Evolutionary conservation across 352 stramenopile genomes (phyloP).

Genomic region (Pythium sp.): DNA sequence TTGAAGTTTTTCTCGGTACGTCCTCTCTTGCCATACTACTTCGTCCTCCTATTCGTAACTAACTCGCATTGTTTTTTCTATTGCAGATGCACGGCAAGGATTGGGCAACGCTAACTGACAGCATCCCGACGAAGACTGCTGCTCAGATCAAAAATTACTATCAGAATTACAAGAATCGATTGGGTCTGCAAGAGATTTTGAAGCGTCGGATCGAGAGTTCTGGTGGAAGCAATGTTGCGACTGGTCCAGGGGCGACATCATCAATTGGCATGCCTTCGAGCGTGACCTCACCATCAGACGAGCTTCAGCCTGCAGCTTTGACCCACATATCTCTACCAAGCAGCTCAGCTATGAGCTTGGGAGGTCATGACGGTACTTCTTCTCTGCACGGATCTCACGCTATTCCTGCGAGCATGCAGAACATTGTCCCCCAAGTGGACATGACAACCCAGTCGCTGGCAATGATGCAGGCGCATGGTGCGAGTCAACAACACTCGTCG

Average conservation of each 20-base stretch:
- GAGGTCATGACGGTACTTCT: slow-evolving; percentile 2
- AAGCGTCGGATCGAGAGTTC: slow-evolving; percentile 70
- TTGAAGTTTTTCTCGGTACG: slow-evolving; percentile 85
- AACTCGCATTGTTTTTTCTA: neutral
- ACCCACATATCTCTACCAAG: slow-evolving; percentile 6
- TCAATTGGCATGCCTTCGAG: neutral
- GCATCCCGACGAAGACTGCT: slow-evolving; percentile 86
- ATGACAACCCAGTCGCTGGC: slow-evolving; percentile 20
- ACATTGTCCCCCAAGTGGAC: slow-evolving; percentile 8
- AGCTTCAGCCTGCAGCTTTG: slow-evolving; percentile 18
- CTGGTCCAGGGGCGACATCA: neutral
- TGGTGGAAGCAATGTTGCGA: slow-evolving; percentile 11
- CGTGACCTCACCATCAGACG: neutral
- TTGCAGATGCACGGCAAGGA: slow-evolving; percentile 82
- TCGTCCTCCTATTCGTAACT: slow-evolving; percentile 8
- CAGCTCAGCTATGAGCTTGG: neutral
- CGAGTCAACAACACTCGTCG: slow-evolving; percentile 28
- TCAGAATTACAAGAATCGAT: slow-evolving; percentile 91
- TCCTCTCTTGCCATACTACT: neutral
- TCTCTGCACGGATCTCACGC: slow-evolving; percentile 1
- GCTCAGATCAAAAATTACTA: slow-evolving; percentile 93
- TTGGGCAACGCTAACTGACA: slow-evolving; percentile 83
- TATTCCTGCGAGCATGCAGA: slow-evolving; percentile 15
- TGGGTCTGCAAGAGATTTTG: slow-evolving; percentile 86
- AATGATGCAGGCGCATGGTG: slow-evolving; percentile 33